Conservation (phyloP, 352 stramenopile species). For the Elongisporangium anandrum region DNA sequence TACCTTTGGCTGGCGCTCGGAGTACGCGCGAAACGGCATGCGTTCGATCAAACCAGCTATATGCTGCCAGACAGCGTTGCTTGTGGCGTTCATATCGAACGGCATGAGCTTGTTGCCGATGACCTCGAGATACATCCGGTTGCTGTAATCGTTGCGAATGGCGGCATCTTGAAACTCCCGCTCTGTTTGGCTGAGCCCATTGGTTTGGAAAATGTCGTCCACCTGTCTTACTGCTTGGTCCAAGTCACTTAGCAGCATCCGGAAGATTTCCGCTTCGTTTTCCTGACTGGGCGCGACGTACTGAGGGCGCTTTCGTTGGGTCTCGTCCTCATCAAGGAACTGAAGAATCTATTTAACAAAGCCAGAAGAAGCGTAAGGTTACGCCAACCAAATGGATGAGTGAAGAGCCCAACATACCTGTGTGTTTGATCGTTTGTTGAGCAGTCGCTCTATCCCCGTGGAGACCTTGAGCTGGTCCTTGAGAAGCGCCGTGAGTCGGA, state of each 20-base stretch:
- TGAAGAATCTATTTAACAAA: too few relatives aligned
- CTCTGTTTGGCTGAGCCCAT: conserved; percentile 26
- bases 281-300: background rate
- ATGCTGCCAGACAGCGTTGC: conserved; percentile 4
- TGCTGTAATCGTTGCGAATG: conserved; percentile 22
- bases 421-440: conserved; percentile 10
- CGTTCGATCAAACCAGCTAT: conserved; percentile 3
- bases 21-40: conserved; percentile 24
- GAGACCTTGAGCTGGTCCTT: conserved; percentile 25
- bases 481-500: conserved; percentile 18
- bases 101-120: conserved; percentile 8
- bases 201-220: conserved; percentile 26
- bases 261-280: conserved; percentile 20
- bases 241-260: conserved; percentile 23
- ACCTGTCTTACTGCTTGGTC: conserved; percentile 22
- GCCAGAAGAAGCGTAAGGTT: too few relatives aligned
- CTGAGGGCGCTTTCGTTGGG: too few relatives aligned
- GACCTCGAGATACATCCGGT: conserved; percentile 5
- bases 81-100: conserved; percentile 2
- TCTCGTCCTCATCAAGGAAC: too few relatives aligned
- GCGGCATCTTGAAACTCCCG: conserved; percentile 21
- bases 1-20: conserved; percentile 27
- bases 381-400: too few relatives aligned
- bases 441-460: conserved; percentile 22
- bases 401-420: too few relatives aligned